A percentile compares a stretch with the other conserved stretches of the same genome.
Conservation (phyloP, 139 green algal genomes). For the Chlorella sorokiniana region DNA sequence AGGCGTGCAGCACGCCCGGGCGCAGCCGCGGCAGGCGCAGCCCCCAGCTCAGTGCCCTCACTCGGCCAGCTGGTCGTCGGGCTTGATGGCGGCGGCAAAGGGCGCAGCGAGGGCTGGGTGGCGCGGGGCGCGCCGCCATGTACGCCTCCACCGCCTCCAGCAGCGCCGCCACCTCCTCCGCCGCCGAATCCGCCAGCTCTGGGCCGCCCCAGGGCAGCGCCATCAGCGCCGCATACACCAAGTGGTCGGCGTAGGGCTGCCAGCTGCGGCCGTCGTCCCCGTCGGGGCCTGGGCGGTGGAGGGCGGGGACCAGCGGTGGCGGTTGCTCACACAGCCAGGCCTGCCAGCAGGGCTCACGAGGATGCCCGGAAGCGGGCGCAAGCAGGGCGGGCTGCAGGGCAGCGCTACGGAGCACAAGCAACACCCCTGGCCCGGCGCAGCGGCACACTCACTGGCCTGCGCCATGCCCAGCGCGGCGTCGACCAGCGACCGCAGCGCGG, state of each 20-base stretch:
- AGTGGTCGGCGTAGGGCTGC: conserved; percentile 80
- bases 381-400: too few species aligned
- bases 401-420: not conserved
- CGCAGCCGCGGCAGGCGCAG: not conserved
- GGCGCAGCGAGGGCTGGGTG: conserved; percentile 51
- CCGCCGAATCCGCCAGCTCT: conserved; percentile 59
- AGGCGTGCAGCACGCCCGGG: too few species aligned
- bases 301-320: not conserved
- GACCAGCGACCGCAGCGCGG: conserved; percentile 54
- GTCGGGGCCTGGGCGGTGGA: conserved; percentile 4
- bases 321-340: too few species aligned
- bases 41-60: not conserved
- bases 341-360: too few species aligned
- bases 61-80: conserved; percentile 43
- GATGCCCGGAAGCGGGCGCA: too few species aligned
- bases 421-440: not conserved
- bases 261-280: conserved; percentile 50
- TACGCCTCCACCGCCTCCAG: conserved; percentile 58
- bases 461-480: conserved; percentile 37
- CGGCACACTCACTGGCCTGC: conserved; percentile 4
- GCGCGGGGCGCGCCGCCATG: conserved; percentile 55
- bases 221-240: conserved; percentile 68
- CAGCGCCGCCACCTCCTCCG: conserved; percentile 41
- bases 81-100: conserved; percentile 44
- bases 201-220: conserved; percentile 72